Evolutionary conservation across 177 flowering plant genomes (phyloP), one percentile per base, ranked within the genome.

Genomic region (Vitis hybrid): DNA sequence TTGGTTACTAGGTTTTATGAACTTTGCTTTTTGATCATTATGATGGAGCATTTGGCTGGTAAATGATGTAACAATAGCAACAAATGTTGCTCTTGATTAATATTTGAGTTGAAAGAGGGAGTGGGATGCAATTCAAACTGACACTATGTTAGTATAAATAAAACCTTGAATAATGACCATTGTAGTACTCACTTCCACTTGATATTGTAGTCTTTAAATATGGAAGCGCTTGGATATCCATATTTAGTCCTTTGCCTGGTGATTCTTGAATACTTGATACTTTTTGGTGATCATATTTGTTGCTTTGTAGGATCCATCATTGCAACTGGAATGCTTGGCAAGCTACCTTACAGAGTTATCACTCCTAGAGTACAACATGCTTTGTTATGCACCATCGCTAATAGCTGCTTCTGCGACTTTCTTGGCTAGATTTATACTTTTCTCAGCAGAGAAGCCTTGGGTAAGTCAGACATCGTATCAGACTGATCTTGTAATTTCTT

Each of bases 381-480:
- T 96, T 18, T 57, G 83, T 69, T 88, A 87, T 78, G 81, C 88
- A 55, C 99, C 98, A n/a, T 96, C 98, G 9, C 73, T 89, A 2
- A 77, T 88, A 39, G 98, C 99, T 49, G 98, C 99, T 57, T 90
- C 98, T 5, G 84, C 95, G 10, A 81, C 92, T 66, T 96, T 96
- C 82, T 70, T 96, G 80, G 94, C 97, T 66, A 87, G 77, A 51
- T 90, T 64, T 53, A 85, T 93, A 19, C 81, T 94, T 39, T 48
- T 62, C 45, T 98, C 97, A 1, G 73, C 86, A 11, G 83, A 78
- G 72, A 87, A 81, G 71, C 99, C 99, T 55, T 96, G 99, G 99
- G 99, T 96, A 86, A 56, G 87, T 76, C 8, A 15, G 18, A 15
- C 29, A 26, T 18, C 4, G 8, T 50, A n/a, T 5, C 15, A 10